Conservation (phyloP, 768 basidiomycete genomes). For the Kwoniella europaea region DNA sequence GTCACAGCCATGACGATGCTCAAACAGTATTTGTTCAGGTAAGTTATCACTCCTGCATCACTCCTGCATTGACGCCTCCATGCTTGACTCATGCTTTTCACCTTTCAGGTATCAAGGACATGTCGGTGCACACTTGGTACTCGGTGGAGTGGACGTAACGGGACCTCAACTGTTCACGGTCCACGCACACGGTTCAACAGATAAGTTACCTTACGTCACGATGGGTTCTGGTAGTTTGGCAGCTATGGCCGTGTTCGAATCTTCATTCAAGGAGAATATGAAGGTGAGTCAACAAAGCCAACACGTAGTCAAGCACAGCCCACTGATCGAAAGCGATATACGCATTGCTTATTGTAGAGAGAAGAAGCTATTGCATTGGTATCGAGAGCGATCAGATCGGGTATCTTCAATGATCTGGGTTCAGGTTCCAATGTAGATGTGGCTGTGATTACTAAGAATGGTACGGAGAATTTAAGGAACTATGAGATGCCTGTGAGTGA, state of each 20-base stretch:
- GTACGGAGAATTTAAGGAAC: slow-evolving; percentile 92
- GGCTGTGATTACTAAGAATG: slow-evolving; percentile 83
- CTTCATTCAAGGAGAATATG: slow-evolving; percentile 79
- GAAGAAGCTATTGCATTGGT: slow-evolving; percentile 82
- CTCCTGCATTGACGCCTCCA: neutral
- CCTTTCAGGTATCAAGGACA: slow-evolving; percentile 81
- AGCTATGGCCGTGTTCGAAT: slow-evolving; percentile 98
- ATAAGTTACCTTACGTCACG: slow-evolving; percentile 97
- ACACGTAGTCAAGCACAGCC: neutral
- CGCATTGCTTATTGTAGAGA: slow-evolving; percentile 69
- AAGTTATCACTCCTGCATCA: slow-evolving; percentile 39
- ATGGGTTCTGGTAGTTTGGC: slow-evolving; percentile 97
- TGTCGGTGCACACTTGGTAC: slow-evolving; percentile 90
- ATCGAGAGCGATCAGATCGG: slow-evolving; percentile 82
- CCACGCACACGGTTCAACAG: slow-evolving; percentile 94
- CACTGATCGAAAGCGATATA: no score
- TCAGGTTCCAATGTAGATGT: slow-evolving; percentile 99
- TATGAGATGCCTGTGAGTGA: slow-evolving; percentile 74
- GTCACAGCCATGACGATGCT: slow-evolving; percentile 99
- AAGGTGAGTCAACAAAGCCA: slow-evolving; percentile 63
- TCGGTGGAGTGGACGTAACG: slow-evolving; percentile 93
- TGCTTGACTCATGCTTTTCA: neutral
- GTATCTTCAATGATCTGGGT: slow-evolving; percentile 99
- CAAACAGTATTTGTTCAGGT: slow-evolving; percentile 93
- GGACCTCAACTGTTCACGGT: slow-evolving; percentile 96